phyloP scores from a whole-genome alignment of 2,329 filamentous ascomycete genomes.

The Neopestalotiopsis rosae region DNA sequence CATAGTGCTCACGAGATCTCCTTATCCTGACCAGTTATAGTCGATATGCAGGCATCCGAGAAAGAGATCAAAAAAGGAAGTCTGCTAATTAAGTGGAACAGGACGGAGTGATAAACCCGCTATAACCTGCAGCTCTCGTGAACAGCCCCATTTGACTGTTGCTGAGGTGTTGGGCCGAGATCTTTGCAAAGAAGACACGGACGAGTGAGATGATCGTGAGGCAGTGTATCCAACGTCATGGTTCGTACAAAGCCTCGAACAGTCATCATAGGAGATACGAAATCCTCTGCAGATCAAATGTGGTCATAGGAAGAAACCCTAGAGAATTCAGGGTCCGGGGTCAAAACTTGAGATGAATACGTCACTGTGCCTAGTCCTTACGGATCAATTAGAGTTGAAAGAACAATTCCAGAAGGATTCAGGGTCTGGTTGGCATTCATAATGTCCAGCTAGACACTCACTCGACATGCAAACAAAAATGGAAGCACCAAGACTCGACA shows the following conservation, averaged over 20 bases:
- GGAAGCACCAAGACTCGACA: not conserved
- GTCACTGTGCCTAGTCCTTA: not conserved
- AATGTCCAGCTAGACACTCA: not conserved
- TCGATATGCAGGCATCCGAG: not conserved
- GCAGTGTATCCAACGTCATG: too few relatives aligned
- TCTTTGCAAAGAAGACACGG: too few relatives aligned
- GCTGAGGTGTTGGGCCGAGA: too few relatives aligned
- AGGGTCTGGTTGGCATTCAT: not conserved
- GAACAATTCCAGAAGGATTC: not conserved
- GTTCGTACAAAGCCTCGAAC: too few relatives aligned
- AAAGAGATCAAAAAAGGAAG: not conserved
- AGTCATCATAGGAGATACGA: not conserved
- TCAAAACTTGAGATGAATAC: not conserved
- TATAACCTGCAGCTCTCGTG: not conserved
- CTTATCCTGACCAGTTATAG: not conserved
- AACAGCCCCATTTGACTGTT: too few relatives aligned
- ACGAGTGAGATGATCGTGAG: too few relatives aligned
- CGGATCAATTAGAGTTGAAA: not conserved
- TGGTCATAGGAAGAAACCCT: not conserved
- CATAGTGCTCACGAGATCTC: too few relatives aligned
- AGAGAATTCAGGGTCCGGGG: not conserved
- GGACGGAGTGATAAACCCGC: not conserved
- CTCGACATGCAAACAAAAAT: not conserved
- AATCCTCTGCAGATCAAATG: not conserved
- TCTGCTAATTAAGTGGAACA: not conserved